Evolutionary conservation across 768 basidiomycete species (phyloP), one percentile per base, ranked within the genome.

Genomic region (Termitomyces sp.): DNA sequence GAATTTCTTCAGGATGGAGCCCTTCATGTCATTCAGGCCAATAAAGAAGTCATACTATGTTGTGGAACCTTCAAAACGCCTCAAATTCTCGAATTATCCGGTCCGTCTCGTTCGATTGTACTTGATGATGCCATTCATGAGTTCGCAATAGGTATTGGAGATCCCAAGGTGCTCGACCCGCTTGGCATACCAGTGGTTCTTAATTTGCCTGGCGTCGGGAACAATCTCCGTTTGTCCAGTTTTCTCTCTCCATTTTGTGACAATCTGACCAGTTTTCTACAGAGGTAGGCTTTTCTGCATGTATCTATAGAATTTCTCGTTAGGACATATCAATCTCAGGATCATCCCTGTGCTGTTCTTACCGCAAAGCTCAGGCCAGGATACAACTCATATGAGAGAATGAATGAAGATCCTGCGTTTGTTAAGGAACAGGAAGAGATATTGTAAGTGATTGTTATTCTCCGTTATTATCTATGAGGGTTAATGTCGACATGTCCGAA

Each of bases 141-240:
- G 18, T 16, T 14, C 3, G 13, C 20, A 4, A 9, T 18, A 62
- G 60, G 60, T 34, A 48, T 62, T 40, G 61, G 61, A n/a, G 61
- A 62, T 50, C 24, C 27, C 4, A 9, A 39, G 2, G 26, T 62
- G 14, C 48, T 62, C 13, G 8, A 53, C n/a, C 10, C 26, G 1
- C 42, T 51, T 26, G 57, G 45, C 13, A 58, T 62, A 13, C 26
- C 57, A 3, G 36, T 49, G 7, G 36, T 58, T 18, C 7, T 62
- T 5, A 40, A 58, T 32, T 45, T 62, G 32, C 61, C 61, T 4
- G 61, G 61, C 7, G 61, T 62, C 5, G 61, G 61, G 36, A 58
- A 37, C 6, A 58, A 62, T 22, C 43, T 58, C 16, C 57, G 61
- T 62, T 37, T 20, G 60, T 52, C 22, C 7, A 2, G 14, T 14